phyloP scores from a whole-genome alignment of 2,329 filamentous ascomycete species.

The Fusarium nodosum region DNA sequence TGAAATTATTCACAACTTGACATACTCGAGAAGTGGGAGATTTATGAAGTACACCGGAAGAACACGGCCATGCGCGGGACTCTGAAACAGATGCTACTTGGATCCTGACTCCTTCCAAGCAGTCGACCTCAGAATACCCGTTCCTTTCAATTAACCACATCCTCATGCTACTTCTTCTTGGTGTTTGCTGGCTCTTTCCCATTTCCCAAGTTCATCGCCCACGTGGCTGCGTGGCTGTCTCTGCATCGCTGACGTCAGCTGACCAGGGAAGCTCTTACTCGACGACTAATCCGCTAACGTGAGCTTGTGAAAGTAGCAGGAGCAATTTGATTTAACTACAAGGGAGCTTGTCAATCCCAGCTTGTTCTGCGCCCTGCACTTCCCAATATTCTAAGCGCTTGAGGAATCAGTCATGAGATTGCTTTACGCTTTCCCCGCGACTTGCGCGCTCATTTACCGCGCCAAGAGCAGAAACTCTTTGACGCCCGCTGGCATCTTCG shows the following conservation, averaged over 20 bases:
- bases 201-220: neutral
- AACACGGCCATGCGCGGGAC: too few species aligned
- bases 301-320: slow-evolving; percentile 14
- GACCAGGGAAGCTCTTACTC: slow-evolving; percentile 30
- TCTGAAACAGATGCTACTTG: neutral
- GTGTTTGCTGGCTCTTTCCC: neutral
- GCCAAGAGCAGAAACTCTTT: slow-evolving; percentile 81
- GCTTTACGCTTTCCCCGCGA: slow-evolving; percentile 70
- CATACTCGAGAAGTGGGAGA: neutral
- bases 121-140: neutral
- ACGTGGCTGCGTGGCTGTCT: slow-evolving; percentile 5
- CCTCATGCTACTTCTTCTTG: neutral
- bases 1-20: neutral
- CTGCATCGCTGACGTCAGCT: slow-evolving; percentile 41
- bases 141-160: neutral
- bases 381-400: slow-evolving; percentile 19
- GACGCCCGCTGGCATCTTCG: slow-evolving; percentile 79
- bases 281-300: slow-evolving; percentile 20
- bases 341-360: slow-evolving; percentile 20
- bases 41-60: too few species aligned
- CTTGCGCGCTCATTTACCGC: slow-evolving; percentile 72
- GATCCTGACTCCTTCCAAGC: too few species aligned
- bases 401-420: slow-evolving; percentile 64
- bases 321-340: slow-evolving; percentile 15
- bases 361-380: slow-evolving; percentile 13